Percentiles rank a stretch among this genome's conserved stretches.
Evolutionary conservation across 331 rosid genomes (phyloP).

Genomic region (Malus hybrid): DNA sequence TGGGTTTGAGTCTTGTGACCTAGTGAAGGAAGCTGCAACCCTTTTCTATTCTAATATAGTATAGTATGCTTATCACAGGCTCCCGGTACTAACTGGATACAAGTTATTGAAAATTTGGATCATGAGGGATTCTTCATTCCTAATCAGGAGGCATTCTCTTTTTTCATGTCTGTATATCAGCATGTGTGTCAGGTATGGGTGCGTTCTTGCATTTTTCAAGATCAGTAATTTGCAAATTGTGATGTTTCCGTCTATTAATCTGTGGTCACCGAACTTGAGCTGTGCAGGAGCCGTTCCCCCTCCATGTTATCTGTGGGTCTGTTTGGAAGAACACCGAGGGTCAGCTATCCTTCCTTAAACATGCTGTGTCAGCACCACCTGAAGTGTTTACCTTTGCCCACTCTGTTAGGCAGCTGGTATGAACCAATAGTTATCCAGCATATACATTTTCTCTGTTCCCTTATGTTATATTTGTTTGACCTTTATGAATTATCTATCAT

Average conservation of each 20-base stretch:
- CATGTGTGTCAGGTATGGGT: slow-evolving; percentile 66
- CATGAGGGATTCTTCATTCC: slow-evolving; percentile 94
- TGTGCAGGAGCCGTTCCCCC: slow-evolving; percentile 81
- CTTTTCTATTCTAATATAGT: background rate
- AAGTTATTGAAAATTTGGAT: slow-evolving; percentile 82
- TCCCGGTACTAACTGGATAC: slow-evolving; percentile 70
- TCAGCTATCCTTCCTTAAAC: slow-evolving; percentile 84
- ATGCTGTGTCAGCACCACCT: slow-evolving; percentile 75
- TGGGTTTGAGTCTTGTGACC: slow-evolving; percentile 1
- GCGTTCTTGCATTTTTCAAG: background rate
- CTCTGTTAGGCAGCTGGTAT: slow-evolving; percentile 76
- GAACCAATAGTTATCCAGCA: slow-evolving; percentile 9
- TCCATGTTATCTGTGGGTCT: slow-evolving; percentile 84
- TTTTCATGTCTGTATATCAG: slow-evolving; percentile 71
- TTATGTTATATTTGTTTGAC: background rate
- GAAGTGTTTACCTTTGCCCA: slow-evolving; percentile 80
- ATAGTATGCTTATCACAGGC: slow-evolving; percentile 53
- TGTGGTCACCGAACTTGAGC: slow-evolving; percentile 20
- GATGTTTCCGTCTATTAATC: slow-evolving; percentile 3
- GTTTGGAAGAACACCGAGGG: slow-evolving; percentile 97
- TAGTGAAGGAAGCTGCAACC: slow-evolving; percentile 7
- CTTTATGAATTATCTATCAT: background rate
- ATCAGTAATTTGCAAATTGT: background rate
- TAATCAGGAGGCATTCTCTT: slow-evolving; percentile 76
- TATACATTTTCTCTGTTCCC: background rate